Conservation (phyloP, 2,329 filamentous ascomycete genomes). For the Ascochyta fabae region DNA sequence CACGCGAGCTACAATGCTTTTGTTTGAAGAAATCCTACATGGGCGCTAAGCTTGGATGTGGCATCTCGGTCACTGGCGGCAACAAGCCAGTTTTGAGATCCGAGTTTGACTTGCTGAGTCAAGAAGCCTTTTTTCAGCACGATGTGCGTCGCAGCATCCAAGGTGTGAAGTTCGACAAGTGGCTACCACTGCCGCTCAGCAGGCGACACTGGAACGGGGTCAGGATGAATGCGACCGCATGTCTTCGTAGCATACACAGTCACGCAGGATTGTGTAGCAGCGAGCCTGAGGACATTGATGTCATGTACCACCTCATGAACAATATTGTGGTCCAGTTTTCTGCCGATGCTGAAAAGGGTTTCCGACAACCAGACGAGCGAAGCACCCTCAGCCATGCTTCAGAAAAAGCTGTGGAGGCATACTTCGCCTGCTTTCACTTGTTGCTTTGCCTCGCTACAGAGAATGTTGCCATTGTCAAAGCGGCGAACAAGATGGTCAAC, state of each 20-base stretch:
- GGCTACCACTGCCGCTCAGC: conserved; percentile 58
- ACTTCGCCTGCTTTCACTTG: conserved; percentile 61
- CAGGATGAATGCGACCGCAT: conserved; percentile 27
- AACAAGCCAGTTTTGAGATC: conserved; percentile 48
- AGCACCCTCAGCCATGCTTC: conserved; percentile 57
- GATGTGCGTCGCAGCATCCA: conserved; percentile 53
- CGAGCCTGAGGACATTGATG: conserved; percentile 36
- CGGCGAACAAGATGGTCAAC: conserved; percentile 52
- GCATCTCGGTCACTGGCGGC: conserved; percentile 40
- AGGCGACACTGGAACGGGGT: conserved; percentile 54
- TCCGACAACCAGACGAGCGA: conserved; percentile 22
- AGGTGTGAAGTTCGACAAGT: conserved; percentile 50
- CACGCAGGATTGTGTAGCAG: conserved; percentile 29
- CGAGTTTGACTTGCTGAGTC: conserved; percentile 59
- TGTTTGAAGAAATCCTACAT: conserved; percentile 53
- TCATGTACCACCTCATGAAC: conserved; percentile 59
- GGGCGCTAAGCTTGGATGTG: conserved; percentile 53
- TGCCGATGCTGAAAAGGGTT: conserved; percentile 31
- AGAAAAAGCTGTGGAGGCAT: conserved; percentile 61
- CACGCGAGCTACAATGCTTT: conserved; percentile 58
- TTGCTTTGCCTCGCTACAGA: conserved; percentile 57
- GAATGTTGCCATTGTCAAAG: conserved; percentile 42
- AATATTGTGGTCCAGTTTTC: conserved; percentile 59
- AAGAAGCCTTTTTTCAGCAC: conserved; percentile 49
- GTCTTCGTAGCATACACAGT: conserved; percentile 37